These are phyloP conservation scores for Alternaria gansuensis DNA, from an alignment of 2,329 filamentous ascomycete species.

Conservation along the genomic window DNA sequence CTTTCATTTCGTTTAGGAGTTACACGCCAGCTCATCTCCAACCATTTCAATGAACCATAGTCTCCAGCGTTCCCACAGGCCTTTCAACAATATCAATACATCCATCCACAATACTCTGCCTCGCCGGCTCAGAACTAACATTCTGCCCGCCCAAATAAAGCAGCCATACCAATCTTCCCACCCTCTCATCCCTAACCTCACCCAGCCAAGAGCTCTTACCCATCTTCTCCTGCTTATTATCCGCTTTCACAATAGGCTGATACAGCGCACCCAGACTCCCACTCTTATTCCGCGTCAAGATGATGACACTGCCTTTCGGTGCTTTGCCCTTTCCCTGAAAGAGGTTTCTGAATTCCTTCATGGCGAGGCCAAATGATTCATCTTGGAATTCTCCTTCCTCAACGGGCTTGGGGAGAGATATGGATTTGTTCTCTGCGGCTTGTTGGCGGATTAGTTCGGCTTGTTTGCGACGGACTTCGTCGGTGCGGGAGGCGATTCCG, in stretches of 20 bases:
- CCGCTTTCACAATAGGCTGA: conserved; percentile 41
- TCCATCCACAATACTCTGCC: conserved; percentile 84
- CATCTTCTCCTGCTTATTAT: conserved; percentile 51
- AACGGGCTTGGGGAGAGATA: conserved; percentile 45
- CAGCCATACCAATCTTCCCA: conserved; percentile 85
- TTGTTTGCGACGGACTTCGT: conserved; percentile 56
- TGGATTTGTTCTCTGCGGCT: conserved; percentile 51
- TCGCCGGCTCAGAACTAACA: conserved; percentile 83
- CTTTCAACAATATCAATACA: conserved; percentile 87
- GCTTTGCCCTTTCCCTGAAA: conserved; percentile 81
- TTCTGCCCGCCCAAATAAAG: conserved; percentile 87
- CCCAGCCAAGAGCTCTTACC: conserved; percentile 69
- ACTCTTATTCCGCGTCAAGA: conserved; percentile 72
- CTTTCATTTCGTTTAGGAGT: too few species aligned
- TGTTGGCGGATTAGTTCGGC: conserved; percentile 54
- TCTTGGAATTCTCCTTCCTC: conserved; percentile 66
- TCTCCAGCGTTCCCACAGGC: conserved; percentile 85
- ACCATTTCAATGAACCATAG: conserved; percentile 66
- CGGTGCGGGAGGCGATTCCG: conserved; percentile 77
- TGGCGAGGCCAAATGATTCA: conserved; percentile 76
- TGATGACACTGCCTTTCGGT: conserved; percentile 79
- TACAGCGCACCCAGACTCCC: conserved; percentile 64
- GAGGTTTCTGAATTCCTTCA: conserved; percentile 80
- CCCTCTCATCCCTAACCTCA: conserved; percentile 76
- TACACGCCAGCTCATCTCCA: background rate